Percentiles rank a stretch among this genome's conserved stretches.
phyloP scores from a whole-genome alignment of 2,329 filamentous ascomycete species.

The Fusarium kyushuense region DNA sequence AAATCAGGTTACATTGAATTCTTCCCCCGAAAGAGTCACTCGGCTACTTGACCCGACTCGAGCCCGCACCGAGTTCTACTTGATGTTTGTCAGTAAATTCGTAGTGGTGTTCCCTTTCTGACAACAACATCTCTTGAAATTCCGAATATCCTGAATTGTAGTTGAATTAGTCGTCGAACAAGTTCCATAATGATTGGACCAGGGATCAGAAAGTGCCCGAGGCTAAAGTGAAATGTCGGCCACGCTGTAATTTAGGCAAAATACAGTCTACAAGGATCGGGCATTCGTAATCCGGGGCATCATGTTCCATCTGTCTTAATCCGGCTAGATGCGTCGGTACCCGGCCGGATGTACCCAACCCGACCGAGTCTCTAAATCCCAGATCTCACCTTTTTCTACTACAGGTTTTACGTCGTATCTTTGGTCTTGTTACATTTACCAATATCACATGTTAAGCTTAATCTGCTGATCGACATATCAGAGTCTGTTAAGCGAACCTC shows the following conservation, averaged over 20 bases:
- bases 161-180: neutral
- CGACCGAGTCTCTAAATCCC: neutral
- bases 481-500: neutral
- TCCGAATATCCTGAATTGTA: neutral
- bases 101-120: neutral
- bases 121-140: neutral
- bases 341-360: neutral
- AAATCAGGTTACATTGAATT: neutral
- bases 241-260: neutral
- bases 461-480: neutral
- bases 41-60: neutral
- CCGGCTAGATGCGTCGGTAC: slow-evolving; percentile 1
- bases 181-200: neutral
- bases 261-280: slow-evolving; percentile 1
- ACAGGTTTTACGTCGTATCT: neutral
- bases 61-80: too few species aligned
- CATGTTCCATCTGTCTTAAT: slow-evolving; percentile 6
- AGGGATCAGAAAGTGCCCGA: neutral
- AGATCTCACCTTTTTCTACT: neutral
- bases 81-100: neutral
- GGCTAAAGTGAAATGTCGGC: slow-evolving; percentile 1
- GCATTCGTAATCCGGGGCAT: slow-evolving; percentile 4
- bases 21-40: neutral
- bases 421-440: neutral
- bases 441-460: neutral